Conservation (phyloP, 441 rosid genomes). For the Mallotus repandus region DNA sequence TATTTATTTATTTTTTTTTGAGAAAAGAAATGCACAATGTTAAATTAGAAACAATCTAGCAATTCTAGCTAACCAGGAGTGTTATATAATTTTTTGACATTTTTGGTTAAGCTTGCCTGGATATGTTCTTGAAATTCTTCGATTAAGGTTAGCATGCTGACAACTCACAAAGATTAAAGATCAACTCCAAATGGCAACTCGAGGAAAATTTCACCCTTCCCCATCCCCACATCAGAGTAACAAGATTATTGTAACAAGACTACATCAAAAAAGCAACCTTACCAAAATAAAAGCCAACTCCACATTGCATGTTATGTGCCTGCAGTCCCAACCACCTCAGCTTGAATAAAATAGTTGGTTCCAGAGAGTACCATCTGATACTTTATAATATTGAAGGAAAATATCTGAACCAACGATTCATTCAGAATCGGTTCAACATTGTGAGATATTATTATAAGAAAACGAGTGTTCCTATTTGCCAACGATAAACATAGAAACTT, state of each 20-base stretch:
- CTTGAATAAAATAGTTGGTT: too few species aligned
- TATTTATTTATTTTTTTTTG: too few species aligned
- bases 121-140: too few species aligned
- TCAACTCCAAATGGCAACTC: background rate
- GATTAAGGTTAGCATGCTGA: too few species aligned
- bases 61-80: too few species aligned
- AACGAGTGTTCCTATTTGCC: constrained; percentile 16
- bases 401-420: background rate
- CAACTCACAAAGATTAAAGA: too few species aligned
- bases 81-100: too few species aligned
- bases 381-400: background rate
- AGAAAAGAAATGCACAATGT: too few species aligned
- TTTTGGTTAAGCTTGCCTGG: too few species aligned
- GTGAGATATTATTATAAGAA: constrained; percentile 21
- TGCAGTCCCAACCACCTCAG: too few species aligned
- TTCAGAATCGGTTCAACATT: background rate
- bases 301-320: background rate
- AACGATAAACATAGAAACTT: constrained; percentile 16
- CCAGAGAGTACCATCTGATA: background rate
- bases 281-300: background rate
- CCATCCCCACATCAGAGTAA: background rate
- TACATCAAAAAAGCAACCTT: background rate
- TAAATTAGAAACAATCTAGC: too few species aligned
- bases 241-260: background rate
- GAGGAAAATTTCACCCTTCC: background rate